These are phyloP conservation scores for Arachnopeziza araneosa DNA, from an alignment of 2,329 filamentous ascomycete species.

Conservation along the genomic window DNA sequence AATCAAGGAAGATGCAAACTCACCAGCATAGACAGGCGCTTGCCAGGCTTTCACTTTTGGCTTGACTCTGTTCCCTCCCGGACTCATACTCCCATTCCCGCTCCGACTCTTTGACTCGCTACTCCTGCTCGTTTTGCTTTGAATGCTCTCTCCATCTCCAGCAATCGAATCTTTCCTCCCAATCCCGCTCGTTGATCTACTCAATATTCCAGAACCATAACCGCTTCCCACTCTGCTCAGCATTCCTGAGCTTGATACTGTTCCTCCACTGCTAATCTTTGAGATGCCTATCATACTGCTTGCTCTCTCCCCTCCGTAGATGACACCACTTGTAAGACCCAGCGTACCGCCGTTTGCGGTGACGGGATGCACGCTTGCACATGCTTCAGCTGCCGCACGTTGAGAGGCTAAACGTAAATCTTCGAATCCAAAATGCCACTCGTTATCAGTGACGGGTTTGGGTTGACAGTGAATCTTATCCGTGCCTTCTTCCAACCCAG, in stretches of 20 bases:
- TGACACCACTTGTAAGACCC: conserved; percentile 17
- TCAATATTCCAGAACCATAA: background rate
- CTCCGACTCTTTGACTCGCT: conserved; percentile 27
- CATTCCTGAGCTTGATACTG: conserved; percentile 3
- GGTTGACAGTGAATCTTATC: conserved; percentile 23
- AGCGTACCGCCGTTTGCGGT: conserved; percentile 8
- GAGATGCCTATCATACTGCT: conserved; percentile 1
- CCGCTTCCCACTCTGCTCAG: background rate
- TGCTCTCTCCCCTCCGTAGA: conserved; percentile 22
- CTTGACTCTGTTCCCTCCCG: conserved; percentile 22
- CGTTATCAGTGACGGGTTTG: conserved; percentile 7
- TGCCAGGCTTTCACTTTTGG: conserved; percentile 38
- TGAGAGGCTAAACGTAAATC: conserved; percentile 26
- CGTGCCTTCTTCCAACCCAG: conserved; percentile 14
- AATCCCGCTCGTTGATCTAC: background rate
- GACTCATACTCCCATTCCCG: conserved; percentile 23
- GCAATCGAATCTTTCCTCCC: conserved; percentile 3
- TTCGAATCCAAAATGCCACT: conserved; percentile 26
- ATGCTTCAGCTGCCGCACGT: conserved; percentile 27
- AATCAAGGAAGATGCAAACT: background rate
- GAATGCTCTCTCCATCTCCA: conserved; percentile 19
- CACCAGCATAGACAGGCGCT: conserved; percentile 35
- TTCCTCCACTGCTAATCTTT: background rate
- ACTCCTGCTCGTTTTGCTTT: conserved; percentile 25
- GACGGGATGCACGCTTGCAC: conserved; percentile 21